These are phyloP conservation scores for Magnolia kwangsiensis DNA, from an alignment of 164 flowering plant genomes.

Conservation along the genomic window DNA sequence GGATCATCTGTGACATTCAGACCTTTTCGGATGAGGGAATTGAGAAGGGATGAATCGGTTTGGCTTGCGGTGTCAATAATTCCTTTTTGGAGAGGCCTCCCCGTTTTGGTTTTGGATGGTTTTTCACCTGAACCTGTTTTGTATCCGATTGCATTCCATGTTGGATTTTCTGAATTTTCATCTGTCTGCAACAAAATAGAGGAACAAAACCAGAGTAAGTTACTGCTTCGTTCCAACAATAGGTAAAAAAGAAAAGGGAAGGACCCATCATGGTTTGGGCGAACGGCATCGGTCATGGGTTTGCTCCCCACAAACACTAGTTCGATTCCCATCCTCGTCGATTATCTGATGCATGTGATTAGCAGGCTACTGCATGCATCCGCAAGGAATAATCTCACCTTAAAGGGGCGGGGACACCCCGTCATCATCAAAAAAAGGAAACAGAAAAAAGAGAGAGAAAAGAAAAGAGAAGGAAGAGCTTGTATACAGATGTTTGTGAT, in stretches of 20 bases:
- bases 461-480: too few relatives aligned
- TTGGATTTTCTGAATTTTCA: constrained; percentile 44
- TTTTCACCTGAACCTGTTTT: constrained; percentile 18
- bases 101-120: constrained; percentile 6
- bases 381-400: too few relatives aligned
- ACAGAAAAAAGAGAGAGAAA: too few relatives aligned
- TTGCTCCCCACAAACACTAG: too few relatives aligned
- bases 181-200: constrained; percentile 30
- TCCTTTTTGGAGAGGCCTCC: constrained; percentile 52
- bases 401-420: too few relatives aligned
- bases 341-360: too few relatives aligned
- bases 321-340: too few relatives aligned
- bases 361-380: too few relatives aligned
- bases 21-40: constrained; percentile 42
- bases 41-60: constrained; percentile 31
- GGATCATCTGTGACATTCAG: constrained; percentile 33
- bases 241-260: neutral
- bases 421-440: too few relatives aligned
- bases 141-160: constrained; percentile 56
- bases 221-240: neutral
- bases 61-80: constrained; percentile 41
- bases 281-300: too few relatives aligned
- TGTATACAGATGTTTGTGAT: too few relatives aligned
- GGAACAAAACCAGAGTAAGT: neutral
- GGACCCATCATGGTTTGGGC: neutral